phyloP scores from a whole-genome alignment of 2,329 filamentous ascomycete species.

The Metarhizium rileyi region DNA sequence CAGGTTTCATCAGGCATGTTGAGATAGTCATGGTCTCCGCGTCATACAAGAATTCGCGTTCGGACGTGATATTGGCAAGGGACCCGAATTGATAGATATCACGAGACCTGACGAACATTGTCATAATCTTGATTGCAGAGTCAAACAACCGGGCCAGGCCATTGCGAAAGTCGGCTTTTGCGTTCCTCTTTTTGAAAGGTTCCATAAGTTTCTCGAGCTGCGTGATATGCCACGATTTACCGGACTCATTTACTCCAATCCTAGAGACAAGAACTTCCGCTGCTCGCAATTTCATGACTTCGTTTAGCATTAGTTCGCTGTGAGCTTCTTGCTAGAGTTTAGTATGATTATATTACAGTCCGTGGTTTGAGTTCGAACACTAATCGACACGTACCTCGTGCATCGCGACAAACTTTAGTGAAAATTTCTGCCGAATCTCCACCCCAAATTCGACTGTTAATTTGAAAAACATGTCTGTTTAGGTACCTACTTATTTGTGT shows the following conservation, averaged over 20 bases:
- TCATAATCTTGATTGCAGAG: neutral
- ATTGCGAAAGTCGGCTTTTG: neutral
- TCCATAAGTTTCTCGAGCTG: neutral
- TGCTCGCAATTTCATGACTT: too few relatives aligned
- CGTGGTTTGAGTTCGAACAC: too few relatives aligned
- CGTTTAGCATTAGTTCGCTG: too few relatives aligned
- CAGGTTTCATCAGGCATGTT: neutral
- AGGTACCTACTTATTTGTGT: too few relatives aligned
- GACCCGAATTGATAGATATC: neutral
- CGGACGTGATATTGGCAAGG: neutral
- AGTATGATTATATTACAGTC: too few relatives aligned
- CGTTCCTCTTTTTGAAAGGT: neutral
- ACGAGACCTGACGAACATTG: neutral
- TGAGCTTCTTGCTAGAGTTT: too few relatives aligned
- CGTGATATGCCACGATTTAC: neutral
- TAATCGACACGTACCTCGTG: too few relatives aligned
- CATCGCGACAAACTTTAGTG: too few relatives aligned
- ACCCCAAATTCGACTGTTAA: too few relatives aligned
- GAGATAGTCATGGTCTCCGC: neutral
- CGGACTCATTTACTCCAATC: neutral
- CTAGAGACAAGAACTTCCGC: neutral
- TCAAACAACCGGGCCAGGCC: neutral
- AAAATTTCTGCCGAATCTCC: too few relatives aligned
- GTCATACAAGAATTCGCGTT: neutral
- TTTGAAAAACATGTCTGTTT: too few relatives aligned